phyloP scores from a whole-genome alignment of 1,139 yeast genomes.

The Suhomyces taliae region DNA sequence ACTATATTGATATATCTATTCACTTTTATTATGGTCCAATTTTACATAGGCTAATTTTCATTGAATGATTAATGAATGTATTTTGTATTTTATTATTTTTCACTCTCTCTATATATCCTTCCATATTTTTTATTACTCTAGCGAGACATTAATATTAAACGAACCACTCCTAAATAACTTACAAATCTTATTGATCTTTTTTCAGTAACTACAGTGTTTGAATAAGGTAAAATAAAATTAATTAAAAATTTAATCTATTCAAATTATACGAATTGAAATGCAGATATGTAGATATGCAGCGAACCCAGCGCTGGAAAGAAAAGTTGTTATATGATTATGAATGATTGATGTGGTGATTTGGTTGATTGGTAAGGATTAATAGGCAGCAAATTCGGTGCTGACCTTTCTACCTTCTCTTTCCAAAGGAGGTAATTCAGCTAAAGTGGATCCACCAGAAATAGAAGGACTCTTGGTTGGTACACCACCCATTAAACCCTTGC shows the following conservation, averaged over 20 bases:
- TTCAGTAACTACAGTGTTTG: too few species aligned
- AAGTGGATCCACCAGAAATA: constrained; percentile 38
- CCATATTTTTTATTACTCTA: not conserved
- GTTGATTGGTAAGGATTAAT: not conserved
- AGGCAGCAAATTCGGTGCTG: constrained; percentile 4
- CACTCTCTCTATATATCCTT: not conserved
- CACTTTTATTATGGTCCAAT: not conserved
- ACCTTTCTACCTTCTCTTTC: constrained; percentile 76
- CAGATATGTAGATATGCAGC: not conserved
- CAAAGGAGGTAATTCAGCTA: constrained; percentile 72
- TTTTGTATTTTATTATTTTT: constrained; percentile 11
- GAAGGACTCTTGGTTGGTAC: constrained; percentile 32
- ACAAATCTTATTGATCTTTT: not conserved
- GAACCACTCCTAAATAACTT: not conserved
- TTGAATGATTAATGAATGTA: constrained; percentile 13
- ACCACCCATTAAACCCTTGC: constrained; percentile 86
- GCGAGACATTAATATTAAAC: not conserved
- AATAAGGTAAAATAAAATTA: too few species aligned
- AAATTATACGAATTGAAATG: too few species aligned
- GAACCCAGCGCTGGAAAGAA: not conserved
- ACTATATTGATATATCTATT: not conserved
- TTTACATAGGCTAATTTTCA: not conserved
- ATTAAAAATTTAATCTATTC: too few species aligned
- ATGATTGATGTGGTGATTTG: not conserved
- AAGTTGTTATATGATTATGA: too few species aligned